Percentiles rank a stretch among this genome's conserved stretches.
phyloP scores from a whole-genome alignment of 2,329 filamentous ascomycete species.

The Sporothrix protearum region DNA sequence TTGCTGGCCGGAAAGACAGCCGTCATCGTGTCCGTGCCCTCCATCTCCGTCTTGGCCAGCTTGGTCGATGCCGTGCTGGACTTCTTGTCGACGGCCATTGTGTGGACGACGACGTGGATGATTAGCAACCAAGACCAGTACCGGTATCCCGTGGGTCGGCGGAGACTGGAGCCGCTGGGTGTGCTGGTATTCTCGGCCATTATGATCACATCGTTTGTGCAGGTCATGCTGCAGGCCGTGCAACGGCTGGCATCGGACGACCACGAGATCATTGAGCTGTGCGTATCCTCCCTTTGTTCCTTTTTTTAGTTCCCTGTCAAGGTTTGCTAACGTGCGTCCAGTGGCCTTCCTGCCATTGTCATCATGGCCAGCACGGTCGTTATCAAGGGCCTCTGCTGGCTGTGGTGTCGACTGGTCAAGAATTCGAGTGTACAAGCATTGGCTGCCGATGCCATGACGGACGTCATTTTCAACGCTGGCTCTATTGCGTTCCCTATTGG shows the following conservation, averaged over 20 bases:
- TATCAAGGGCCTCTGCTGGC: slow-evolving; percentile 77
- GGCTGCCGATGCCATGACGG: slow-evolving; percentile 36
- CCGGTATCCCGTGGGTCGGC: slow-evolving; percentile 72
- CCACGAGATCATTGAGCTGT: slow-evolving; percentile 67
- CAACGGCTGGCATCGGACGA: slow-evolving; percentile 59
- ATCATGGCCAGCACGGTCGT: slow-evolving; percentile 81
- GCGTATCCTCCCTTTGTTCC: background rate
- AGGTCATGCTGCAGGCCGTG: slow-evolving; percentile 69
- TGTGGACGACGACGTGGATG: slow-evolving; percentile 72
- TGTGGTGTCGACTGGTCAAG: slow-evolving; percentile 82
- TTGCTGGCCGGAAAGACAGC: slow-evolving; percentile 72
- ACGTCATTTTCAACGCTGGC: slow-evolving; percentile 87
- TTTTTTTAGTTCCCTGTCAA: background rate
- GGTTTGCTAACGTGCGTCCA: slow-evolving; percentile 25
- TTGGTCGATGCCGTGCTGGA: slow-evolving; percentile 77
- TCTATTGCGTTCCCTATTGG: slow-evolving; percentile 80
- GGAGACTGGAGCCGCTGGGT: slow-evolving; percentile 71
- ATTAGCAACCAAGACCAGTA: slow-evolving; percentile 72
- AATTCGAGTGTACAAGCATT: slow-evolving; percentile 84
- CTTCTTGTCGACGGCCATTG: slow-evolving; percentile 76
- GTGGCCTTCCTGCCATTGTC: slow-evolving; percentile 63
- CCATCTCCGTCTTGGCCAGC: slow-evolving; percentile 75
- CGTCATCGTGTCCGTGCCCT: slow-evolving; percentile 73
- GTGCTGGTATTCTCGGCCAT: slow-evolving; percentile 79
- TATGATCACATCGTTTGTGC: slow-evolving; percentile 81